Evolutionary conservation across 257 asterid genomes (phyloP), one percentile per base, ranked within the genome.

Genomic region (Cinchona pubescens): DNA sequence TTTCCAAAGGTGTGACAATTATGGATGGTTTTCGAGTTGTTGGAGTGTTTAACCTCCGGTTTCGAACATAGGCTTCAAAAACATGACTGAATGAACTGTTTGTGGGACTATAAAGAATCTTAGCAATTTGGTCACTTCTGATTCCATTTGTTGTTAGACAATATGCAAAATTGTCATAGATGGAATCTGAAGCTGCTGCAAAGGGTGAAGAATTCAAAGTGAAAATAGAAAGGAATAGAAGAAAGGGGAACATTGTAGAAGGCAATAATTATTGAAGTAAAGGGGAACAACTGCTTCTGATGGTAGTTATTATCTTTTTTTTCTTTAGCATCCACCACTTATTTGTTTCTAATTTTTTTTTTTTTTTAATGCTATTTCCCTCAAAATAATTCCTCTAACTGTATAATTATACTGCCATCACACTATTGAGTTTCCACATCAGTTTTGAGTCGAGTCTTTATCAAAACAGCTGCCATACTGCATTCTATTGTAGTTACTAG

Each of bases 1-100:
- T 81, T 1, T 5, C 1, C 49, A 60, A n/a, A 21, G 90, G 87
- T 21, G 88, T 65, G 14, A 84, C 74, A 19, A 87, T 87, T 27
- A 80, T 37, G 32, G 40, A 64, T 14, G 90, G 90, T n/a, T 80
- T 84, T 13, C 69, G 74, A 43, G 83, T 79, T 15, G 71, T 67
- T 15, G 86, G 37, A 16, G 63, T 46, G 62, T 66, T 75, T 75
- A 83, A 83, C 9, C 87, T 79, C 2, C 49, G 73, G 72, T 86
- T 86, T 35, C 87, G 73, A 64, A 81, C 71, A 42, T 79, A 76
- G 7, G 81, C 71, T 4, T 74, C 30, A 34, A 86, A 79, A 23
- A 86, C 75, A 9, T 27, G 12, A 2, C 61, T 27, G 58, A 63
- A 86, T 3, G 77, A 67, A 34, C 86, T 32, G 23, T 79, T 79